A percentile compares a stretch with the other conserved stretches of the same genome.
Evolutionary conservation across 73 alveolate genomes (phyloP).

Genomic region (Paramecium sexaurelia): DNA sequence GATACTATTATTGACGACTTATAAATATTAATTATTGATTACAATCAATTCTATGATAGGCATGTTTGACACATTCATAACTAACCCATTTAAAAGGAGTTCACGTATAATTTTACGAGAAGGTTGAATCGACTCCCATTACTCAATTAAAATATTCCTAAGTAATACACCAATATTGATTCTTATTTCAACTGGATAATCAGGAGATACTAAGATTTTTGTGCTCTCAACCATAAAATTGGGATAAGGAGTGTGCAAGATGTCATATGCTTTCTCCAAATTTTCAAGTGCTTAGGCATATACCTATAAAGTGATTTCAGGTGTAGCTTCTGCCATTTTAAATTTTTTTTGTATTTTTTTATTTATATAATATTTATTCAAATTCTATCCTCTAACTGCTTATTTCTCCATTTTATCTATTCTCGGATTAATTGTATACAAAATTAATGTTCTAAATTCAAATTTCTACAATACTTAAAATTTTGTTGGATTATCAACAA

Average conservation of each 20-base stretch:
- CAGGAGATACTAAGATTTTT: conserved; percentile 48
- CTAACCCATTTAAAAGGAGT: conserved; percentile 59
- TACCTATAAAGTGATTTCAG: neutral
- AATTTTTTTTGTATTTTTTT: conserved; percentile 23
- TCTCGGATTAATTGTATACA: neutral
- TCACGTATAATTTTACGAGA: conserved; percentile 56
- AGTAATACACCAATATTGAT: conserved; percentile 5
- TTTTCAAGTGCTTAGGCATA: conserved; percentile 4
- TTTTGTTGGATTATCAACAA: neutral
- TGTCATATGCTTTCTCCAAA: conserved; percentile 48
- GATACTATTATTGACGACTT: conserved; percentile 39
- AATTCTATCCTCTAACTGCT: conserved; percentile 15
- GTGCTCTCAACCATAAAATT: conserved; percentile 55
- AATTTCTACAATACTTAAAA: neutral
- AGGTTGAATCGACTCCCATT: conserved; percentile 42
- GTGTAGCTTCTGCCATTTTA: conserved; percentile 61
- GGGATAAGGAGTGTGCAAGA: conserved; percentile 30
- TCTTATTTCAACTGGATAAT: conserved; percentile 25
- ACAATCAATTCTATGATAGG: conserved; percentile 65
- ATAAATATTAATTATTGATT: neutral
- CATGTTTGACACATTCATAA: conserved; percentile 65
- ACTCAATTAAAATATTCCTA: neutral
- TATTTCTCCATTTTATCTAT: neutral
- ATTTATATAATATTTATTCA: conserved; percentile 9
- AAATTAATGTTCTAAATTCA: neutral